Base-by-base conservation (phyloP, 768 basidiomycete species). In the Hericium erinaceus region DNA sequence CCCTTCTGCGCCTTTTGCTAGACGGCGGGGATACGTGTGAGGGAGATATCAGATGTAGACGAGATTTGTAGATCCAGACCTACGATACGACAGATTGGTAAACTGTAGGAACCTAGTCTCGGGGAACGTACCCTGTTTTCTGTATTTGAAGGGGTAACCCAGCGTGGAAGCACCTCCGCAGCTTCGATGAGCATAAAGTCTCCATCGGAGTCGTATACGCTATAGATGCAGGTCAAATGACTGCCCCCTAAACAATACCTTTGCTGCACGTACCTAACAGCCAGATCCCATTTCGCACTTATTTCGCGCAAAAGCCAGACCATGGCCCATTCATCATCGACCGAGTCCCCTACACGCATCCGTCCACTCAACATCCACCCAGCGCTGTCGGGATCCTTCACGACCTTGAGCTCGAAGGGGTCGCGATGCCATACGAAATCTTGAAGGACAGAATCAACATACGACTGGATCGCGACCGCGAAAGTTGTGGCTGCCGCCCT, bases 311-410 rank as follows among this genome's bases (percentile, higher is more conserved):
- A 73, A 50, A 98, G 74, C 91, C 92, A 98, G 16, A 98, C 93
- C 13, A 81, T 78, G 68, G 85, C 87, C 97, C 97, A 99, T 71
- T 99, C 97, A 65, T 99, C 97, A 69, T 99, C 95, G n/a, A 98
- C 80, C 54, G 85, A 89, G 71, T 99, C 97, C 2, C 97, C 95
- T 22, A 98, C 89, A 48, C 94, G 77, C 85, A 95, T 90, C 48
- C 77, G 74, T 9, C 95, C 93, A 66, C 92, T 85, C 1, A 98
- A 71, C 44, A 84, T 73, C 73, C 80, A 85, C n/a, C 70, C 75
- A 53, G 73, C 59, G 16, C 65, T 66, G 62, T 83, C 74, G 20
- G 75, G 68, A 52, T 82, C 73, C 48, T 68, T 60, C 8, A 77
- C 79, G 16, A 88, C 77, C 65, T 89, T 89, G 60, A 92, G 73